Percentiles rank a stretch among this genome's conserved stretches.
Conservation (phyloP, 495 filamentous ascomycete species). For the Talaromyces trachyspermus region DNA sequence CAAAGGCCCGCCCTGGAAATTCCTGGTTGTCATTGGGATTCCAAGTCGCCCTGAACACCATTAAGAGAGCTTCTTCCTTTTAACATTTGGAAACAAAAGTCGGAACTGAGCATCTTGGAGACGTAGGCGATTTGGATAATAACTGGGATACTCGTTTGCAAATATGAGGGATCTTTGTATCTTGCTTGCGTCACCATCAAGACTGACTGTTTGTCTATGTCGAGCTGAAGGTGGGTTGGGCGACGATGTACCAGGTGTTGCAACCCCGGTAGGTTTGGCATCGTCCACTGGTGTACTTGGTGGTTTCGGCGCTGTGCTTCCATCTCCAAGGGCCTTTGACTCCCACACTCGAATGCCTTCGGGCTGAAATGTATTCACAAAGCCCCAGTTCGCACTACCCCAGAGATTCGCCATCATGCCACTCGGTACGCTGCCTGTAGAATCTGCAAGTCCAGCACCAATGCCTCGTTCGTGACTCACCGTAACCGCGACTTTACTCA, state of each 20-base stretch:
- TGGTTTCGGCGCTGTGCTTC: slow-evolving; percentile 15
- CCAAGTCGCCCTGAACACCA: slow-evolving; percentile 72
- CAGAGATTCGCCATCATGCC: slow-evolving; percentile 88
- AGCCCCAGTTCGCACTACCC: slow-evolving; percentile 80
- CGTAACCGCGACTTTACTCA: slow-evolving; percentile 80
- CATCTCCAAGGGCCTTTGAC: slow-evolving; percentile 30
- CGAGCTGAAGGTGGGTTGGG: slow-evolving; percentile 18
- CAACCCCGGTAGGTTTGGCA: slow-evolving; percentile 16
- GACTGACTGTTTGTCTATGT: slow-evolving; percentile 77
- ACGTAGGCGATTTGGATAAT: slow-evolving; percentile 76
- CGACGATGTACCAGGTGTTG: slow-evolving; percentile 15
- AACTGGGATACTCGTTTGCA: slow-evolving; percentile 60
- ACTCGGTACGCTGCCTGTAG: slow-evolving; percentile 64
- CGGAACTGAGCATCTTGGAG: slow-evolving; percentile 91
- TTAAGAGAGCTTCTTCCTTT: slow-evolving; percentile 67
- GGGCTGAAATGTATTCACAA: slow-evolving; percentile 57
- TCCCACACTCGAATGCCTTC: slow-evolving; percentile 43
- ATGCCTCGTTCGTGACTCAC: slow-evolving; percentile 69
- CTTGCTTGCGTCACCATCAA: slow-evolving; percentile 52
- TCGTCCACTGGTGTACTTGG: slow-evolving; percentile 25
- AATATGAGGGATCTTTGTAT: slow-evolving; percentile 32
- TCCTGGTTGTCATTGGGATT: slow-evolving; percentile 71
- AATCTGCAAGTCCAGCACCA: slow-evolving; percentile 49
- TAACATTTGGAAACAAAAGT: slow-evolving; percentile 77
- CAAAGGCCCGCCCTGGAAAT: slow-evolving; percentile 80